Conservation (phyloP, 257 asterid genomes). For the Solanum boliviense region DNA sequence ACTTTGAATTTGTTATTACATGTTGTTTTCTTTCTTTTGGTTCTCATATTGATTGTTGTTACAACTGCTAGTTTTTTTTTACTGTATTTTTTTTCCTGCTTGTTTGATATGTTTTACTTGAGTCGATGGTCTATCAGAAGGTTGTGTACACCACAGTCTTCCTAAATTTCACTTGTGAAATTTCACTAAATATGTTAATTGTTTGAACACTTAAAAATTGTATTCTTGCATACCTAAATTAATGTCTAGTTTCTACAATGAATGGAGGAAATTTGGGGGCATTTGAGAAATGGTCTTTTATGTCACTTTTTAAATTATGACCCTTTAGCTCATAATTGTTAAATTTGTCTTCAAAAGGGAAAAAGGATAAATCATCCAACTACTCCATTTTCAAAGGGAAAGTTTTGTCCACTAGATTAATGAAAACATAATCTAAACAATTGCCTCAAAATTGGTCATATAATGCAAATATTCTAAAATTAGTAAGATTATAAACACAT, state of each 20-base stretch:
- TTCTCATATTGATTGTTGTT: neutral
- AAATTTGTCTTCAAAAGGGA: neutral
- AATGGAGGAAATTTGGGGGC: neutral
- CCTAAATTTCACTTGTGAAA: rapidly evolving
- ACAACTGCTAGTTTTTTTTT: neutral
- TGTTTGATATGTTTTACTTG: neutral
- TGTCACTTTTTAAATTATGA: neutral
- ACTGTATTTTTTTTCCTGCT: neutral
- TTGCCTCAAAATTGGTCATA: neutral
- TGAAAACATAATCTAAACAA: neutral
- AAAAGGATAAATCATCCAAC: neutral
- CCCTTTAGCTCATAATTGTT: neutral
- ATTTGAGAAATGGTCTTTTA: neutral
- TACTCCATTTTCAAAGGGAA: neutral
- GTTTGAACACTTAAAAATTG: neutral
- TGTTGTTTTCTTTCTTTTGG: neutral
- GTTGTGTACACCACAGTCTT: rapidly evolving
- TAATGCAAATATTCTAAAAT: neutral
- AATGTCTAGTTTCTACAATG: neutral
- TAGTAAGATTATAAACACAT: neutral
- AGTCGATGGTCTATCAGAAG: neutral
- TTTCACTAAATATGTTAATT: neutral
- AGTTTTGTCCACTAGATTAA: neutral
- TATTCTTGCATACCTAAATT: neutral
- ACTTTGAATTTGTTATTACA: neutral